Evolutionary conservation across 2,329 filamentous ascomycete genomes (phyloP), one percentile per base, ranked within the genome.

Genomic region (Pseudogymnoascus sp.): DNA sequence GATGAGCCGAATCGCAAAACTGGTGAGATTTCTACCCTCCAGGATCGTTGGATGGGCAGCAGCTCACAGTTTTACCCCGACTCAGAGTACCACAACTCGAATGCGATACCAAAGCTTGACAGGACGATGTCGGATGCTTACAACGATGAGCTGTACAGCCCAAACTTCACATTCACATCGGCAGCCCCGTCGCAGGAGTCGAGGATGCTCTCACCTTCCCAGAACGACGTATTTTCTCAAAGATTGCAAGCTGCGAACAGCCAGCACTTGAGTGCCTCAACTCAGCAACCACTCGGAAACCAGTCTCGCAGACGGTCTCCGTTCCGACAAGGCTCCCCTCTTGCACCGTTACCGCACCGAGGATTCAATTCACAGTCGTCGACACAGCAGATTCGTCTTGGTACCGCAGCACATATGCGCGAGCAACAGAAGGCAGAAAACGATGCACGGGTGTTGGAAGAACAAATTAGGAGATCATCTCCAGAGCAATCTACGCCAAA

Each of bases 111-210:
- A 25, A 95, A 93, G 76, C 83, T 96, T 68, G 88, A 92, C 69
- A 84, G 92, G 64, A 95, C 92, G 0, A 91, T 95, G 78, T 93
- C 92, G 16, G 92, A 96, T 72, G 83, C 91, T 61, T 93, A 90
- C 72, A 83, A 86, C 71, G 93, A 96, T 74, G 91, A 95, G 75
- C 82, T 96, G 0, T 96, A 90, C 79, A 92, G 88, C 70, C 88
- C 89, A 0, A 83, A 81, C 69, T 86, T 87, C 66, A 80, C 79
- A 36, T 80, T 87, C 71, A 83, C 83, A 0, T 81, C 84, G 0
- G 78, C 85, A 4, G 78, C 85, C 2, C 80, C 82, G 10, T 77
- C 80, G 7, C 78, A 80, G 60, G 72, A 76, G 73, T 67, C 74
- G 75, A 71, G 68, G 74, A 13, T 71, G 73, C 65, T 64, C 72